Evolutionary conservation across 345 rosid genomes (phyloP), one percentile per base, ranked within the genome.

Genomic region (Eucalyptus decipiens): DNA sequence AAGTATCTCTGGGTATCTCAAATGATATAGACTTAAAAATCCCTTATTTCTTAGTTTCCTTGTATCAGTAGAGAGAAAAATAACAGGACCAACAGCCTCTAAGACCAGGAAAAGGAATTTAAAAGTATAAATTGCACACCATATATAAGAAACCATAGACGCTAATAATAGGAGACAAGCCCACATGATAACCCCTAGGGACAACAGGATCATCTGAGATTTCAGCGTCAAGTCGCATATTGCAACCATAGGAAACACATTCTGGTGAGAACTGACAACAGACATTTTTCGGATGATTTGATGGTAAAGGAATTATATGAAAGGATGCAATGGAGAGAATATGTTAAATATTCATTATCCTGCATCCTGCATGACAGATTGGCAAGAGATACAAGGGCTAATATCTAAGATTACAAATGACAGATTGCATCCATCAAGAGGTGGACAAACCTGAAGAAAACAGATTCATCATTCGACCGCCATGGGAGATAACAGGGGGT

Each of bases 31-130:
- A 99, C 99, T 98, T 86, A 96, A 91, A 91, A 98, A 97, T 67
- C 99, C 99, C 93, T 97, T 97, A 91, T 97, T 97, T 90, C 99
- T 95, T 92, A 97, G 94, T 94, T 95, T 98, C 92, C 97, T 95
- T 42, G 99, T 93, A 94, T 98, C 99, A 65, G 96, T 96, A 86
- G 98, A 97, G 88, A 98, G 92, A 97, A 98, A n/a, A 91, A 98
- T 96, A 86, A 95, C 92, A 80, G 97, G 99, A 89, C 98, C 99
- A 47, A 98, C 97, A 88, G 99, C 99, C 94, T 97, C 99, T 91
- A 98, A 92, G 91, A 98, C 99, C 99, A 49, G 96, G 89, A 93
- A 89, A 91, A 65, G 24, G 43, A 86, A 92, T 3, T 5, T n/a
- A 28, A 12, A 86, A 26, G 8, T 51, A 86, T 86, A 9, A 86